Base-by-base conservation (phyloP, 2,329 filamentous ascomycete genomes). In the Fusarium irregulare region DNA sequence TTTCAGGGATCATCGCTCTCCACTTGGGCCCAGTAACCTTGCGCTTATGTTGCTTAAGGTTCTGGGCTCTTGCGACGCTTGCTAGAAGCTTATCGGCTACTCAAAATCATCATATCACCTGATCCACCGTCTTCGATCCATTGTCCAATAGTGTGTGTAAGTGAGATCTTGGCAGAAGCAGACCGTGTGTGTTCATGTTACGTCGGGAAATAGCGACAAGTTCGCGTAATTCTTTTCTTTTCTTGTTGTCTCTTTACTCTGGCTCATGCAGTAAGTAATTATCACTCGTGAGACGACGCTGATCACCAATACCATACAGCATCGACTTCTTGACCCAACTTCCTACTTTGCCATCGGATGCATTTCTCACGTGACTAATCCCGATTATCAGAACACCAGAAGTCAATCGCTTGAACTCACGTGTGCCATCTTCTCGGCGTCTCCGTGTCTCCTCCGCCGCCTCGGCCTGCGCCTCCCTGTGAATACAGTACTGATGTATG, bases 31-130 rank as follows among this genome's bases (percentile, higher is more conserved):
- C 28, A 57, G 30, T 56, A 61, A 70, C 64, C 67, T 70, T 71
- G 63, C 59, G 68, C 60, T 70, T 72, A 64, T 73, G 55, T 64
- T 60, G 41, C 51, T 65, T 68, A 72, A 75, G 58, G 58, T 75
- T 74, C 60, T 66, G 54, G 59, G 66, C 73, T 66, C 54, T 54
- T 32, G 55, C 47, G 48, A 64, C 34, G 59, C 53, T 63, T 70
- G 62, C 48, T 34, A 64, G 63, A 73, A 73, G 73, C 71, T 75
- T 74, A 75, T 75, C 73, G 56, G 59, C 42, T 65, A 59, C 28
- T 42, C 34, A 56, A 53, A 50, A 30, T 60, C 56, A 64, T 61
- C 42, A 60, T 46, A 42, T 37, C 44, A 54, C 56, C 40, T 58
- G 62, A 66, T 58, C 57, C 41, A 49, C 53, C 42, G 23, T 42